These are phyloP conservation scores for Petunia hybrid DNA, from an alignment of 305 asterid genomes.

Conservation along the genomic window DNA sequence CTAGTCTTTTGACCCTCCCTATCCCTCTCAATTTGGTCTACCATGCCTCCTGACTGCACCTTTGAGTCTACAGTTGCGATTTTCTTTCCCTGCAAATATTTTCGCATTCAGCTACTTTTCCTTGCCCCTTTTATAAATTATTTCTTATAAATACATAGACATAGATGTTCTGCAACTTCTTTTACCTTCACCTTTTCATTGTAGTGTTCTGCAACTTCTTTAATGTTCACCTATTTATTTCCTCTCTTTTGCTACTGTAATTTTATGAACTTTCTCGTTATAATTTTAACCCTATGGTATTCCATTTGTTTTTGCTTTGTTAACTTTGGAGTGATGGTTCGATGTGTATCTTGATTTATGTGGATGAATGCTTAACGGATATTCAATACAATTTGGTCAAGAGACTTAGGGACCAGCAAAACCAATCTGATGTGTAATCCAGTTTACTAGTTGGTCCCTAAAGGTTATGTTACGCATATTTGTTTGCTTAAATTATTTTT, in stretches of 20 bases:
- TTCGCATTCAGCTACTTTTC: constrained; percentile 16
- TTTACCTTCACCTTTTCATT: constrained; percentile 3
- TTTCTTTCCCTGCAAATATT: constrained; percentile 9
- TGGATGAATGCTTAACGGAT: background rate
- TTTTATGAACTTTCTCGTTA: background rate
- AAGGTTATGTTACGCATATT: constrained; percentile 18
- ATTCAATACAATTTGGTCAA: background rate
- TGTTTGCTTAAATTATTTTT: background rate
- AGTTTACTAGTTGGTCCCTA: background rate
- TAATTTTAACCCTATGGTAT: background rate
- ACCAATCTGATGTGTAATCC: constrained; percentile 8
- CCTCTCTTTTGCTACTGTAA: background rate
- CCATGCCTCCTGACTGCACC: constrained; percentile 22
- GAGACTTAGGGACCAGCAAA: background rate
- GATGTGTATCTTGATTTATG: background rate
- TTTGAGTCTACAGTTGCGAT: background rate
- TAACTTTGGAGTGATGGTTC: background rate
- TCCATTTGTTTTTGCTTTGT: background rate
- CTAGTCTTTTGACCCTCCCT: background rate
- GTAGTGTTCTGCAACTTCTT: background rate
- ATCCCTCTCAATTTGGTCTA: constrained; percentile 5
- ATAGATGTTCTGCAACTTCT: background rate
- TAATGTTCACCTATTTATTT: background rate
- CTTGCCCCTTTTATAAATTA: background rate
- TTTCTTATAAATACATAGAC: background rate